These are phyloP conservation scores for Aureobasidium sp. DNA, from an alignment of 2,329 filamentous ascomycete species.

Conservation along the genomic window DNA sequence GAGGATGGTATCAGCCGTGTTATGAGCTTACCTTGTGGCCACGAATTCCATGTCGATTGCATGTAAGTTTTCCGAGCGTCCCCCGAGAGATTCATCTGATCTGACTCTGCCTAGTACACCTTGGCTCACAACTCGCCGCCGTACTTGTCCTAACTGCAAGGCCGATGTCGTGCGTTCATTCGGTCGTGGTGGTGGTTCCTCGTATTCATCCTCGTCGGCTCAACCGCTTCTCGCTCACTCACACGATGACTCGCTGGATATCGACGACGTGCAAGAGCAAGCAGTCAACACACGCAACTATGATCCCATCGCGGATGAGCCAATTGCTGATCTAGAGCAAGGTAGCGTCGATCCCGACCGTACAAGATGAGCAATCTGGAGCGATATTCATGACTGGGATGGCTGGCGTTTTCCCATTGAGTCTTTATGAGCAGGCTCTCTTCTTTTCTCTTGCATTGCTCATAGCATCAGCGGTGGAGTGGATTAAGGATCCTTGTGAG, in stretches of 20 bases:
- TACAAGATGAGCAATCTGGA: conserved; percentile 7
- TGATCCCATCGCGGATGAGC: conserved; percentile 23
- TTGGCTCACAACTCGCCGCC: conserved; percentile 87
- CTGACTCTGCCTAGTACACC: conserved; percentile 57
- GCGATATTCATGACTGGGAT: background rate
- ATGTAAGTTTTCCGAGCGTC: conserved; percentile 62
- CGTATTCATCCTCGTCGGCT: conserved; percentile 11
- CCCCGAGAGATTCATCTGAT: background rate
- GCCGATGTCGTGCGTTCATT: conserved; percentile 70
- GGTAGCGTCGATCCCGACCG: conserved; percentile 18
- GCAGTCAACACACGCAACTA: conserved; percentile 24
- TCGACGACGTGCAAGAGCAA: conserved; percentile 26
- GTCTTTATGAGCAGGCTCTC: background rate
- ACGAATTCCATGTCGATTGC: conserved; percentile 97
- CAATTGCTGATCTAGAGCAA: conserved; percentile 27
- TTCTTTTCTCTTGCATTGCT: background rate
- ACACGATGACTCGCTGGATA: conserved; percentile 13
- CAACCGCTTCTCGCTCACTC: conserved; percentile 11
- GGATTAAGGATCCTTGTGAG: background rate
- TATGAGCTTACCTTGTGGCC: conserved; percentile 94
- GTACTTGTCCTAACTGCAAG: conserved; percentile 98
- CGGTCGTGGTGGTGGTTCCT: conserved; percentile 16
- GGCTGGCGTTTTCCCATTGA: background rate
- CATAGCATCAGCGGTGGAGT: conserved; percentile 7
- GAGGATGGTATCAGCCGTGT: conserved; percentile 87